phyloP scores from a whole-genome alignment of 2,329 filamentous ascomycete genomes.

The Scolecobasidium constrictum region DNA sequence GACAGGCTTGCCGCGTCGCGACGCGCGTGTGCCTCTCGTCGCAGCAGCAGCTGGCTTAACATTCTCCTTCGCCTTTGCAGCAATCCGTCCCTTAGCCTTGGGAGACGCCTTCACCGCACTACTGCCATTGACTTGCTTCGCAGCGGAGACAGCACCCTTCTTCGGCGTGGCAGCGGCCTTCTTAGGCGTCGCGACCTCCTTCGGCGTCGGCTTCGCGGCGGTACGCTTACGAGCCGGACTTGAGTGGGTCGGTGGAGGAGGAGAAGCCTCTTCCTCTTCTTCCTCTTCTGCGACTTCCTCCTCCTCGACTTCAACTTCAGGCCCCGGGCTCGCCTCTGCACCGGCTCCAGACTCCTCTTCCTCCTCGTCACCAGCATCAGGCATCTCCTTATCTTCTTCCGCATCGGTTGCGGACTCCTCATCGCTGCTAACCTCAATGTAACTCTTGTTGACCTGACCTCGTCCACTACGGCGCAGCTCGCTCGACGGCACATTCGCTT shows the following conservation, averaged over 20 bases:
- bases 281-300: conserved; percentile 8
- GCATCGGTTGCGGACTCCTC: conserved; percentile 17
- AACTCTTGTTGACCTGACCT: conserved; percentile 30
- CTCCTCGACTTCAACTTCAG: conserved; percentile 9
- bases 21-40: too few species aligned
- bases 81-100: too few species aligned
- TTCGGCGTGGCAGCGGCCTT: not conserved
- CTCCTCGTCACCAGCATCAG: not conserved
- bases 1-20: not conserved
- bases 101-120: too few species aligned
- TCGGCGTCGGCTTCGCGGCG: conserved; percentile 12
- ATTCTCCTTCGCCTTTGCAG: not conserved
- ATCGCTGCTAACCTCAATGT: conserved; percentile 32
- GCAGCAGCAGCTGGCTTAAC: too few species aligned
- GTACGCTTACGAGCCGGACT: conserved; percentile 13
- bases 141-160: too few species aligned
- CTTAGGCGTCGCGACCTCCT: conserved; percentile 8
- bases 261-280: not conserved
- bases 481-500: conserved; percentile 21
- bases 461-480: conserved; percentile 33
- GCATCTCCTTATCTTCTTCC: not conserved
- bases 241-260: conserved; percentile 17
- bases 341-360: conserved; percentile 1
- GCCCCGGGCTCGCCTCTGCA: not conserved
- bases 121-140: too few species aligned